phyloP scores from a whole-genome alignment of 1,139 yeast species.

The Debaryomyces robertsiae region DNA sequence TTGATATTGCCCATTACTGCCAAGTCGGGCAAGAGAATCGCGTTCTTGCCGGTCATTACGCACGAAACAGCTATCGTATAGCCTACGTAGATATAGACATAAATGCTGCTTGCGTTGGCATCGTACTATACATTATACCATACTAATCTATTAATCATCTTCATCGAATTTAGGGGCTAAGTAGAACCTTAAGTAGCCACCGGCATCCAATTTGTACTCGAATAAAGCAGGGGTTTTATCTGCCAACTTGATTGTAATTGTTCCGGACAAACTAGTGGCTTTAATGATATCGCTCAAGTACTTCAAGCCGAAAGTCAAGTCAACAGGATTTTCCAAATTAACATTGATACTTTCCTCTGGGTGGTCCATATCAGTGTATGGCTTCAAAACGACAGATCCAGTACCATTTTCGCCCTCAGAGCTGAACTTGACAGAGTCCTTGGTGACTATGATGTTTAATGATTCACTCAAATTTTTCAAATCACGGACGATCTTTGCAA shows the following conservation, averaged over 20 bases:
- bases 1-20: slow-evolving; percentile 52
- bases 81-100: background rate
- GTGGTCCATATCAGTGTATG: slow-evolving; percentile 76
- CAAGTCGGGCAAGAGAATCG: slow-evolving; percentile 32
- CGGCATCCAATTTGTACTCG: slow-evolving; percentile 83
- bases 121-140: slow-evolving; percentile 8
- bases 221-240: slow-evolving; percentile 93
- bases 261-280: slow-evolving; percentile 76
- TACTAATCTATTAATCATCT: slow-evolving; percentile 53
- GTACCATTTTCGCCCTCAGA: slow-evolving; percentile 93
- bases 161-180: slow-evolving; percentile 97
- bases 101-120: slow-evolving; percentile 1
- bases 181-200: slow-evolving; percentile 93
- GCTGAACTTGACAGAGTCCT: slow-evolving; percentile 87
- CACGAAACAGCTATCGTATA: background rate
- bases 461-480: slow-evolving; percentile 85
- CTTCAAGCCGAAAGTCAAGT: slow-evolving; percentile 87
- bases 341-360: slow-evolving; percentile 76
- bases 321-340: slow-evolving; percentile 83
- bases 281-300: slow-evolving; percentile 89
- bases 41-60: slow-evolving; percentile 29
- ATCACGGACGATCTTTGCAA: slow-evolving; percentile 89
- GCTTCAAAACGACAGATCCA: slow-evolving; percentile 86
- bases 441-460: slow-evolving; percentile 80
- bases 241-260: slow-evolving; percentile 83